Conservation (phyloP, 2,329 filamentous ascomycete species). For the Dactylonectria macrodidyma region DNA sequence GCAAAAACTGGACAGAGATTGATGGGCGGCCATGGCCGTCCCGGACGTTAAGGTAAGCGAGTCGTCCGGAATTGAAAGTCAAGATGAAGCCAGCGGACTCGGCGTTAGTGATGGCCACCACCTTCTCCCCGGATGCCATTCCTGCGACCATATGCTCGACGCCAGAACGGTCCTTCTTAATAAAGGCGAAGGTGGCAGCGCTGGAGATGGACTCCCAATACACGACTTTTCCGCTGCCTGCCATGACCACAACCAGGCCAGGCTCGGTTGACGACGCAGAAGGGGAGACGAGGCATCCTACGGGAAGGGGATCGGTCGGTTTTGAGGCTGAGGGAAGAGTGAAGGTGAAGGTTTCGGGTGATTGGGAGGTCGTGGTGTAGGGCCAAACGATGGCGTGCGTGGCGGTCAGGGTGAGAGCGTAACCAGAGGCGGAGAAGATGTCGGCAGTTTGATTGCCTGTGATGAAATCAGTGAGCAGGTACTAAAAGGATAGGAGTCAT, state of each 20-base stretch:
- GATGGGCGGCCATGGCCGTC: constrained; percentile 89
- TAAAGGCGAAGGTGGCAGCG: constrained; percentile 86
- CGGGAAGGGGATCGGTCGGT: constrained; percentile 79
- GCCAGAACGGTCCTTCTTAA: constrained; percentile 85
- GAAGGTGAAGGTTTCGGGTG: constrained; percentile 85
- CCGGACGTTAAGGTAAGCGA: constrained; percentile 88
- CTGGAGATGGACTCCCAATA: constrained; percentile 98
- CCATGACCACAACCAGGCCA: constrained; percentile 89
- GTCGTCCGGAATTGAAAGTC: constrained; percentile 85
- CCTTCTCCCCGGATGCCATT: constrained; percentile 83
- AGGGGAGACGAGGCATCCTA: constrained; percentile 86
- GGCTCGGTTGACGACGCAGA: constrained; percentile 85
- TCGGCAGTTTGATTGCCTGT: constrained; percentile 76
- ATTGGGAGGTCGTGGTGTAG: constrained; percentile 78
- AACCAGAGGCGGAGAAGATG: constrained; percentile 76
- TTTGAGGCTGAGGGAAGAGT: constrained; percentile 82
- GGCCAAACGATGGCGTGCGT: constrained; percentile 92
- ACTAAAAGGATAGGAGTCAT: constrained; percentile 12
- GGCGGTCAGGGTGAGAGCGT: constrained; percentile 85
- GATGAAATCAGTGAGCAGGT: constrained; percentile 34
- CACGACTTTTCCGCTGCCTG: constrained; percentile 85
- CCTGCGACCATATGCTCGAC: constrained; percentile 82
- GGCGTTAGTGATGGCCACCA: constrained; percentile 84
- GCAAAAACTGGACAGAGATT: constrained; percentile 84
- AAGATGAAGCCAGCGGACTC: constrained; percentile 90